Conservation (phyloP, 345 rosid genomes). For the Camelina laxa region DNA sequence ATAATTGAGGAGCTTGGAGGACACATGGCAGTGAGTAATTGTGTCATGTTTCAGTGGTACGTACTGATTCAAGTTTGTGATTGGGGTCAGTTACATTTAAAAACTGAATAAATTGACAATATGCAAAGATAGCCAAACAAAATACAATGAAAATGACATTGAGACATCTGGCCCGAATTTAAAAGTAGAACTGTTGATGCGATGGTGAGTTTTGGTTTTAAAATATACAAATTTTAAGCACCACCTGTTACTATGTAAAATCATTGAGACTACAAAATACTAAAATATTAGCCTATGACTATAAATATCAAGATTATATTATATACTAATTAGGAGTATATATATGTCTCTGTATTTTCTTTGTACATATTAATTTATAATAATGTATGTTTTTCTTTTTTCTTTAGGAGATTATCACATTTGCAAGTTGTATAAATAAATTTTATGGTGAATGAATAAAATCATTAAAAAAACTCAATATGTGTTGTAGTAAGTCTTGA, state of each 20-base stretch:
- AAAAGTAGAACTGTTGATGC: neutral
- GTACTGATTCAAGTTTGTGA: conserved; percentile 12
- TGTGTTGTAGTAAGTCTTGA: too few species aligned
- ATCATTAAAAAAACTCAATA: neutral
- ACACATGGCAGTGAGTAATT: conserved; percentile 19
- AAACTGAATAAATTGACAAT: conserved; percentile 9
- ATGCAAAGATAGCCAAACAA: neutral
- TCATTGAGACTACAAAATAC: neutral
- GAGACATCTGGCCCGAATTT: conserved; percentile 16
- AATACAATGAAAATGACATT: conserved; percentile 24
- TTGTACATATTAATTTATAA: too few species aligned
- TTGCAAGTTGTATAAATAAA: neutral
- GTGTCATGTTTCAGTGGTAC: conserved; percentile 3
- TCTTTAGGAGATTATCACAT: neutral
- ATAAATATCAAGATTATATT: neutral
- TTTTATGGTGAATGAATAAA: neutral
- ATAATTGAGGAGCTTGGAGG: neutral
- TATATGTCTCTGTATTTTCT: too few species aligned
- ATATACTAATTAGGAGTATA: too few species aligned
- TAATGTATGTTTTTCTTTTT: too few species aligned
- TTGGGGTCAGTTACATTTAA: conserved; percentile 15
- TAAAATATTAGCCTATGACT: neutral
- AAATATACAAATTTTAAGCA: neutral
- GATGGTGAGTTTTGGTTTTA: neutral
- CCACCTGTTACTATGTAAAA: neutral